A percentile compares a stretch with the other conserved stretches of the same genome.
Conservation (phyloP, 1,139 yeast genomes). For the Protomyces lactucae-debilis region DNA sequence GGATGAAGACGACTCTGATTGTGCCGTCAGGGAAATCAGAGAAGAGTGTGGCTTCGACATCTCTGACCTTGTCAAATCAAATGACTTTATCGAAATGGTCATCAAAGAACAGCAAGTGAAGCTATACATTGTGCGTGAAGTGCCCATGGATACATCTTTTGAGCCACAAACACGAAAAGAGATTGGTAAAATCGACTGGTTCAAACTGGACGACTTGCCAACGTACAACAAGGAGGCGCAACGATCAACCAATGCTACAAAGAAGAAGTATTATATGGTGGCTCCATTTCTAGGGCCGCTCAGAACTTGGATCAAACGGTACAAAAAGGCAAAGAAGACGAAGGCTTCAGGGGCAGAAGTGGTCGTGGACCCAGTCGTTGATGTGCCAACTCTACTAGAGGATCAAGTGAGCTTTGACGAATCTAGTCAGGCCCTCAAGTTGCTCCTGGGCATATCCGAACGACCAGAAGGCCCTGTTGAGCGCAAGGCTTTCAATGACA, state of each 20-base stretch:
- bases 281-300: slow-evolving; percentile 39
- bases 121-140: slow-evolving; percentile 69
- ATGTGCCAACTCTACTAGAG: not conserved
- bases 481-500: not conserved
- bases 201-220: slow-evolving; percentile 48
- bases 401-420: not conserved
- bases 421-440: slow-evolving; percentile 7
- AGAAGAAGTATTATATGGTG: slow-evolving; percentile 39
- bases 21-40: slow-evolving; percentile 88
- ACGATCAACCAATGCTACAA: slow-evolving; percentile 24
- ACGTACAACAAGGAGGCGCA: slow-evolving; percentile 37
- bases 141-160: slow-evolving; percentile 71
- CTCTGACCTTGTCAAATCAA: slow-evolving; percentile 57
- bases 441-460: slow-evolving; percentile 11
- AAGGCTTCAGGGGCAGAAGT: not conserved
- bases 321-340: slow-evolving; percentile 12
- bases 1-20: slow-evolving; percentile 81
- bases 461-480: not conserved
- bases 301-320: slow-evolving; percentile 30
- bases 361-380: not conserved
- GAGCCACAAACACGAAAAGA: slow-evolving; percentile 83
- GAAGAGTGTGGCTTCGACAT: slow-evolving; percentile 97
- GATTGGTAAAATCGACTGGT: slow-evolving; percentile 67
- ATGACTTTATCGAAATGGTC: slow-evolving; percentile 75
- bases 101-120: slow-evolving; percentile 80